Evolutionary conservation across 1,284 basidiomycete genomes (phyloP).

Genomic region (Meira nashicola): DNA sequence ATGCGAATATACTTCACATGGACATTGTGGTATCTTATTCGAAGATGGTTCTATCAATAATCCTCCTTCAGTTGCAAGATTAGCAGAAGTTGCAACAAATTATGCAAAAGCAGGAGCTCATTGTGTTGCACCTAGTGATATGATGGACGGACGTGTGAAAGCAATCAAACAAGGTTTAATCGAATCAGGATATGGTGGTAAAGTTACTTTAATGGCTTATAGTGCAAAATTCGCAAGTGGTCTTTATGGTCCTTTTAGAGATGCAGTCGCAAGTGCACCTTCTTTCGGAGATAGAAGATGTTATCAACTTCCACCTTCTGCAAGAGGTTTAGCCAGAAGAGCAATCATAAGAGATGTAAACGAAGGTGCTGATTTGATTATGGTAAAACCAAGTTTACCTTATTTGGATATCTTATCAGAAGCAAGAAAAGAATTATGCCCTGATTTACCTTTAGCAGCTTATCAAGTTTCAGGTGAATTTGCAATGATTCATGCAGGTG

Average conservation of each 20-base stretch:
- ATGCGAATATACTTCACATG: conserved; percentile 99
- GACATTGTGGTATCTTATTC: conserved; percentile 84
- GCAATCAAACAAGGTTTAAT: conserved; percentile 83
- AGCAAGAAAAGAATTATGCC: conserved; percentile 68
- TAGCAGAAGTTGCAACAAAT: conserved; percentile 84
- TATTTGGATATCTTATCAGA: conserved; percentile 95
- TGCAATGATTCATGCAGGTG: conserved; percentile 92
- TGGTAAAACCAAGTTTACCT: conserved; percentile 95
- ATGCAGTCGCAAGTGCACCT: conserved; percentile 90
- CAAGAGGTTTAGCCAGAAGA: conserved; percentile 81
- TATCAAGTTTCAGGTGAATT: conserved; percentile 78
- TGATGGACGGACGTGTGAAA: conserved; percentile 96
- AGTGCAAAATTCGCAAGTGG: conserved; percentile 97
- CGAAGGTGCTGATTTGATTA: conserved; percentile 98
- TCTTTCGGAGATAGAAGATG: conserved; percentile 93
- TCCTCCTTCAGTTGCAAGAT: conserved; percentile 62
- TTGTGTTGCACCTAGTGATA: conserved; percentile 96
- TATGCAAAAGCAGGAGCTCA: conserved; percentile 94
- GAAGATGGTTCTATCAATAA: conserved; percentile 66
- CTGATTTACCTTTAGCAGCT: conserved; percentile 82
- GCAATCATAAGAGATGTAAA: conserved; percentile 81
- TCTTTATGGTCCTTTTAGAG: conserved; percentile 97
- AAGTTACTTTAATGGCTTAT: conserved; percentile 82
- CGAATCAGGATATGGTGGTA: conserved; percentile 70
- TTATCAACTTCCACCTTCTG: conserved; percentile 88